Conservation (phyloP, 305 asterid genomes). For the Coffea humblotiana region DNA sequence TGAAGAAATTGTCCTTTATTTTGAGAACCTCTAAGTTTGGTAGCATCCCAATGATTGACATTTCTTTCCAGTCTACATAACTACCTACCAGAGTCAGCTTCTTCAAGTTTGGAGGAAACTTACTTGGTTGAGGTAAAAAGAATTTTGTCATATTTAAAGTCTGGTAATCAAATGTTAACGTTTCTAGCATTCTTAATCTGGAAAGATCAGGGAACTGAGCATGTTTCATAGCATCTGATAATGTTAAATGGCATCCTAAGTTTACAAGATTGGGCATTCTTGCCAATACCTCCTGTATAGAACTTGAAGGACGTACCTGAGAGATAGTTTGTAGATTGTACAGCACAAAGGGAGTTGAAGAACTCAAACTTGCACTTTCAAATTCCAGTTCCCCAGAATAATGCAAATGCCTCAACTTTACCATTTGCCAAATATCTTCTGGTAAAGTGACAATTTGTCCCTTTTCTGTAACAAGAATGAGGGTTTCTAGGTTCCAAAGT, state of each 20-base stretch:
- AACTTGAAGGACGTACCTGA: background rate
- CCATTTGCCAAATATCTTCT: background rate
- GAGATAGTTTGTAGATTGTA: background rate
- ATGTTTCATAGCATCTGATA: background rate
- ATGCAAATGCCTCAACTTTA: background rate
- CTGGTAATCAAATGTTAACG: no score
- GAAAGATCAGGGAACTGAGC: no score
- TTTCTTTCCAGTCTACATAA: background rate
- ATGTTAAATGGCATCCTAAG: background rate
- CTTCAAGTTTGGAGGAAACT: no score
- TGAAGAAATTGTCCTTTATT: background rate
- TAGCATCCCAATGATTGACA: constrained; percentile 3
- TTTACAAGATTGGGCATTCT: background rate
- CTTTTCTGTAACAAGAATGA: background rate
- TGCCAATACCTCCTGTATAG: no score
- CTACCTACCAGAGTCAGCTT: no score
- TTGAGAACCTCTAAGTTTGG: constrained; percentile 23
- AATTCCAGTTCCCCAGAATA: background rate
- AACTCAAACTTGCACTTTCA: no score
- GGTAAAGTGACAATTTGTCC: background rate
- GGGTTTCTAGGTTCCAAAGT: background rate
- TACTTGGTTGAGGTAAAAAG: no score
- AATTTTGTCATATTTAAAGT: no score
- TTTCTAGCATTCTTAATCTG: no score
- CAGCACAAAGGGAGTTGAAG: background rate